These are phyloP conservation scores for Trichoderma citrinoviride DNA, from an alignment of 2,329 filamentous ascomycete genomes.

Conservation along the genomic window DNA sequence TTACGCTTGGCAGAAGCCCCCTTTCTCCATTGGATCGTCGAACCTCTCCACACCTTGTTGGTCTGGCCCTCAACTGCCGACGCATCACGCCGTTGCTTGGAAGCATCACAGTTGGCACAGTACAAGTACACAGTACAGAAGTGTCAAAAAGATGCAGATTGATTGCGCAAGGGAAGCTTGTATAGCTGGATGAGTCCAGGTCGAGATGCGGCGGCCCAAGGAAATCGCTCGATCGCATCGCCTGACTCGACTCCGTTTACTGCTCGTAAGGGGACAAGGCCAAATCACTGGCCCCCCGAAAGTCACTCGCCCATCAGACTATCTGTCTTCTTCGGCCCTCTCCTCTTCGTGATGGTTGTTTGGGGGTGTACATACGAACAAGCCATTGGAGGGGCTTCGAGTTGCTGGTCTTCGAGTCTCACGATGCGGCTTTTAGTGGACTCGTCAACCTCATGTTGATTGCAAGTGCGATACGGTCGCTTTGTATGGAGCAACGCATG, in stretches of 20 bases:
- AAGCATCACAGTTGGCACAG: neutral
- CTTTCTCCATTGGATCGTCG: slow-evolving; percentile 11
- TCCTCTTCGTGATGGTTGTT: neutral
- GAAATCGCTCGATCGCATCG: neutral
- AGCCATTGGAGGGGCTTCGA: neutral
- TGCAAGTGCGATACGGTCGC: neutral
- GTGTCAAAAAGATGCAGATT: neutral
- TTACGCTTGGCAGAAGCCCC: slow-evolving; percentile 2
- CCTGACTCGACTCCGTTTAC: neutral
- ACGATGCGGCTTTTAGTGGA: slow-evolving; percentile 12
- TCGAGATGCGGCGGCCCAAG: neutral
- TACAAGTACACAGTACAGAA: neutral
- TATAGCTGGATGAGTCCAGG: neutral
- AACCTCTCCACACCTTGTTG: neutral
- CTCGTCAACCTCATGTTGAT: slow-evolving; percentile 12
- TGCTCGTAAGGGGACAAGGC: neutral
- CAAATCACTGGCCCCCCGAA: neutral
- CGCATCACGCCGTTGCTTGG: neutral
- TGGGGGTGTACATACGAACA: neutral
- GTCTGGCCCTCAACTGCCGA: slow-evolving; percentile 13
- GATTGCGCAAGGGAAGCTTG: neutral
- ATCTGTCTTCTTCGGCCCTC: no score
- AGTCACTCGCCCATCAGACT: no score
- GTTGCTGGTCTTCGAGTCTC: neutral
- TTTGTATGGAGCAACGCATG: slow-evolving; percentile 3